Percentiles rank a stretch among this genome's conserved stretches.
These are phyloP conservation scores for Flagelloscypha sp. DNA, from an alignment of 768 basidiomycete genomes.

Conservation along the genomic window DNA sequence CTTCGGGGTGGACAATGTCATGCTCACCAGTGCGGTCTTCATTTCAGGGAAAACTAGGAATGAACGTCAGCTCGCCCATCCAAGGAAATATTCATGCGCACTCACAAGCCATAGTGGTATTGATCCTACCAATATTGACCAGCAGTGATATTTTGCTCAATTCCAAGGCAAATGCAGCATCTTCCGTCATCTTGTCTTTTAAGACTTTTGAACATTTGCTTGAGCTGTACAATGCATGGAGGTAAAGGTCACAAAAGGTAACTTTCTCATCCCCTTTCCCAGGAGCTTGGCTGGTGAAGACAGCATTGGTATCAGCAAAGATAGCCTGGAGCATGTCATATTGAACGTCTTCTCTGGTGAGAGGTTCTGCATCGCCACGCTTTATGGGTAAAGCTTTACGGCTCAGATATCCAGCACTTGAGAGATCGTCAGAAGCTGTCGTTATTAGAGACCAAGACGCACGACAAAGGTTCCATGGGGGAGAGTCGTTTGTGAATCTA, in stretches of 20 bases:
- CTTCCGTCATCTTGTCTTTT: conserved; percentile 81
- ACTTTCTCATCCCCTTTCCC: conserved; percentile 42
- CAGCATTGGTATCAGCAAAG: conserved; percentile 58
- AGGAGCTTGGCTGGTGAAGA: conserved; percentile 62
- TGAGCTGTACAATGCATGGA: conserved; percentile 72
- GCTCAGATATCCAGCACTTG: conserved; percentile 51
- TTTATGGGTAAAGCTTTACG: conserved; percentile 73
- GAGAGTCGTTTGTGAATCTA: no score
- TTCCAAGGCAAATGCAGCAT: conserved; percentile 68
- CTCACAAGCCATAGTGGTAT: conserved; percentile 86
- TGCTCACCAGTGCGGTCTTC: conserved; percentile 81
- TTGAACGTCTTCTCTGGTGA: conserved; percentile 79
- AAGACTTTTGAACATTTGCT: conserved; percentile 82
- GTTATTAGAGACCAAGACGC: no score
- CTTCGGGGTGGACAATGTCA: conserved; percentile 84
- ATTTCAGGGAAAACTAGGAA: conserved; percentile 81
- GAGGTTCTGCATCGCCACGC: conserved; percentile 73
- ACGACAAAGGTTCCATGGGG: no score
- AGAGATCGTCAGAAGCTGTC: conserved; percentile 8
- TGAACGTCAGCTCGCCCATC: conserved; percentile 10
- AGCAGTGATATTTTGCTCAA: conserved; percentile 78
- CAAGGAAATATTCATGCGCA: conserved; percentile 8
- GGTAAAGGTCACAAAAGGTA: conserved; percentile 78
- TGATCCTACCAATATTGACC: conserved; percentile 86
- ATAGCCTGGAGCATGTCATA: conserved; percentile 77